Conservation (phyloP, 2,329 filamentous ascomycete genomes). For the Curvularia eragrostidis region DNA sequence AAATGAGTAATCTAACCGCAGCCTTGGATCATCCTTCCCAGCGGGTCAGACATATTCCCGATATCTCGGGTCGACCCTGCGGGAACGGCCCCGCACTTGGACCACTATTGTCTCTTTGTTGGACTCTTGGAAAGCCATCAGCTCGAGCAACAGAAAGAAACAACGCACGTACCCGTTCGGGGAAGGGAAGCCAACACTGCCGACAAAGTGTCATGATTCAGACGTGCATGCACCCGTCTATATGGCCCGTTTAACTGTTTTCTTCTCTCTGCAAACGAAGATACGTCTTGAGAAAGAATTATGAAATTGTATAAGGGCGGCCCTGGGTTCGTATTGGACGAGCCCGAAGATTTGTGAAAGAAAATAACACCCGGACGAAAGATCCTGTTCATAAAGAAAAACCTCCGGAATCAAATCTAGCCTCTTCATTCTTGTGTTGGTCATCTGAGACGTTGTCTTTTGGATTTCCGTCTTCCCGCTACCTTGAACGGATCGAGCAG, state of each 20-base stretch:
- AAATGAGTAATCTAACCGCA: neutral
- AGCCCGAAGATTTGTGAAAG: neutral
- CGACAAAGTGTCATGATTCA: constrained; percentile 8
- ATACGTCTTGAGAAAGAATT: neutral
- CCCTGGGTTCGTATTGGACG: neutral
- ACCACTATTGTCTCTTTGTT: constrained; percentile 4
- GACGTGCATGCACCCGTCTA: constrained; percentile 15
- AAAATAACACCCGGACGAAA: neutral
- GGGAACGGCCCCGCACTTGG: neutral
- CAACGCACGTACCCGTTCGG: constrained; percentile 16
- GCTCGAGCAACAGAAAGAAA: constrained; percentile 10
- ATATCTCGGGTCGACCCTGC: neutral
- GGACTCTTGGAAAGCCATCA: constrained; percentile 8
- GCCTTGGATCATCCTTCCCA: neutral
- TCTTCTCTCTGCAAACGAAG: neutral
- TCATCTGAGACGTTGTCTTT: neutral
- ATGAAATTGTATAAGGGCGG: constrained; percentile 8
- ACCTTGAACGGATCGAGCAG: neutral
- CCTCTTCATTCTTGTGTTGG: neutral
- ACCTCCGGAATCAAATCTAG: neutral
- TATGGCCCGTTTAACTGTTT: constrained; percentile 21
- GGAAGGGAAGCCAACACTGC: constrained; percentile 22
- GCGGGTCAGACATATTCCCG: neutral
- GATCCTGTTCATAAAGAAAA: neutral
- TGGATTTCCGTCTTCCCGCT: neutral